Evolutionary conservation across 2,329 filamentous ascomycete genomes (phyloP), one percentile per base, ranked within the genome.

Genomic region (Orbilia javanica): DNA sequence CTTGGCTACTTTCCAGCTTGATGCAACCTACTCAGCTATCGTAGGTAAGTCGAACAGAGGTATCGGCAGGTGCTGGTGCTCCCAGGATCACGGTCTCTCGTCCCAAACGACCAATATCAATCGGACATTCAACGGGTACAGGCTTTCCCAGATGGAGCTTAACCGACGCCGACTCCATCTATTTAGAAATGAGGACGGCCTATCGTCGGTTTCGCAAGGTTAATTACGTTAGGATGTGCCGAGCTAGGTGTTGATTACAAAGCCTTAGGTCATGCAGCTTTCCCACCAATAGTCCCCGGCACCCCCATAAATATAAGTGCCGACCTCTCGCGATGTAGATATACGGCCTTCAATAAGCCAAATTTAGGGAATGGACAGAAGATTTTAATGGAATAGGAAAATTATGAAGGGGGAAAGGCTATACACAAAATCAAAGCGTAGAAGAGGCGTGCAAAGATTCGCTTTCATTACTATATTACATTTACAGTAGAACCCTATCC

Each of bases 401-500:
- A 20, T 3, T 11, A 15, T 39, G 7, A 39, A 39, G n/a, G n/a
- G n/a, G n/a, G n/a, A 63, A 29, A 46, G 36, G n/a, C 6, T 8
- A 42, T 20, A n/a, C 42, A 48, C 34, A 44, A 46, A 63, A 20
- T 11, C 1, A 29, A 63, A 27, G 42, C 27, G 7, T 63, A 29
- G 22, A 27, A 44, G 22, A 18, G 1, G n/a, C 29, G 18, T 27
- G 25, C 39, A 46, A 42, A 69, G 52, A 52, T n/a, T 64, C 44
- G 53, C 60, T 76, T n/a, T 63, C 65, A 76, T 69, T 63, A 70
- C n/a, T 53, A 68, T 69, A 65, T 74, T 68, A 67, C 50, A 67
- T 57, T 22, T 63, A 53, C 27, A 63, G 27, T 48, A 50, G 31
- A 46, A 62, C 31, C 53, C 44, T 39, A 34, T 52, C 53, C 44